These are phyloP conservation scores for Psidium friedrichsthalianum DNA, from an alignment of 345 rosid genomes.

Conservation along the genomic window DNA sequence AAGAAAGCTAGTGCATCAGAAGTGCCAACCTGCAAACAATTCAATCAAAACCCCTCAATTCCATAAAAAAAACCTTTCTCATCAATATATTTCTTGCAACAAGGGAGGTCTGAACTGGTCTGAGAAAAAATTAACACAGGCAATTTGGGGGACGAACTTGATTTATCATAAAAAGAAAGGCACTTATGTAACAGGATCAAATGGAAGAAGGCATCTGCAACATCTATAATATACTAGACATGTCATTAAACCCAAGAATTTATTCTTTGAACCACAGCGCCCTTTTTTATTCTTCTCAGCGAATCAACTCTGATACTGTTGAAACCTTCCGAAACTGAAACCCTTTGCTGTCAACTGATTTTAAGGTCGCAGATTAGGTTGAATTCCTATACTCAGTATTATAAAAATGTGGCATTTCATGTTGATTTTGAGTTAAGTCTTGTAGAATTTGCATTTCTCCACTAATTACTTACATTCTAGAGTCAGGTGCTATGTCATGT, in stretches of 20 bases:
- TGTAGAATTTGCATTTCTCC: neutral
- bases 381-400: neutral
- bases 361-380: neutral
- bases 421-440: neutral
- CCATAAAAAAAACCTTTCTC: neutral
- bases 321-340: neutral
- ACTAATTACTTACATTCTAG: neutral
- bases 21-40: constrained; percentile 56
- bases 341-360: neutral
- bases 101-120: neutral
- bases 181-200: neutral
- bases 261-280: neutral
- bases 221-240: neutral
- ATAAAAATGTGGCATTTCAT: neutral
- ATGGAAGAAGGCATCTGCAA: neutral
- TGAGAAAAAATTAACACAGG: neutral
- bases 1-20: constrained; percentile 91
- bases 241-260: neutral
- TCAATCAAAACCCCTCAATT: neutral
- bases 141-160: neutral
- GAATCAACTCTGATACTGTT: neutral
- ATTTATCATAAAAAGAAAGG: neutral
- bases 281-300: neutral
- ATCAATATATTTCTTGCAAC: neutral
- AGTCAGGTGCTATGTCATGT: neutral